Evolutionary conservation across 805 yeast species (phyloP), one percentile per base, ranked within the genome.

Genomic region (Barnettozyma californica): DNA sequence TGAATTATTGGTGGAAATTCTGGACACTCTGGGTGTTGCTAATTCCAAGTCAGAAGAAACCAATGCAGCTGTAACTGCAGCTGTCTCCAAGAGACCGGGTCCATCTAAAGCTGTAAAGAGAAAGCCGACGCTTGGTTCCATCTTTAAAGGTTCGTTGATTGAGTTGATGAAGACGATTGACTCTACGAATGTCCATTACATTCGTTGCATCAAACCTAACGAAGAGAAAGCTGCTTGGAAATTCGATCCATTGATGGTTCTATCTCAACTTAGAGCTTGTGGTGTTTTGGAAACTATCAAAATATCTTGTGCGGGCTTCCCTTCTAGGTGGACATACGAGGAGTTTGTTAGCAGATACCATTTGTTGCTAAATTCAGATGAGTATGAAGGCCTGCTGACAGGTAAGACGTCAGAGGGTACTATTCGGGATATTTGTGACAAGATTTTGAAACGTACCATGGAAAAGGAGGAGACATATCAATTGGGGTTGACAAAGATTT

Each of bases 251-350:
- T 77, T 90, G 39, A 91, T 92, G 97, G 98, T 92, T 13, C 75
- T 94, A 52, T 84, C 95, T 6, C 99, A 92, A 68, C 76, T 92
- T 53, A 80, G 99, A 65, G 99, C 99, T 6, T 92, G 99, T 75
- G 99, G 99, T 84, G 98, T 92, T 42, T 74, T 92, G 57, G 99
- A 94, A 66, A 94, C 99, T 2, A 92, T 92, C 63, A 76, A 96
- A 61, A 92, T 92, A 43, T 91, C 97, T 1, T 91, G 97, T 70
- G 97, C 96, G 44, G 99, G 99, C 37, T 92, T 91, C 77, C 99
- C 99, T 16, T 85, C 97, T 0, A 77, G 97, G 64, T 89, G 97
- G 90, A 81, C 96, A 2, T 94, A 89, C 63, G 90, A 84, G 45
- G 98, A 94, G 63, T 92, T 92, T 72, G 95, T 90, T 18, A 78